Evolutionary conservation across 108 stramenopile genomes (phyloP).

Genomic region (Schizochytrium sp.): DNA sequence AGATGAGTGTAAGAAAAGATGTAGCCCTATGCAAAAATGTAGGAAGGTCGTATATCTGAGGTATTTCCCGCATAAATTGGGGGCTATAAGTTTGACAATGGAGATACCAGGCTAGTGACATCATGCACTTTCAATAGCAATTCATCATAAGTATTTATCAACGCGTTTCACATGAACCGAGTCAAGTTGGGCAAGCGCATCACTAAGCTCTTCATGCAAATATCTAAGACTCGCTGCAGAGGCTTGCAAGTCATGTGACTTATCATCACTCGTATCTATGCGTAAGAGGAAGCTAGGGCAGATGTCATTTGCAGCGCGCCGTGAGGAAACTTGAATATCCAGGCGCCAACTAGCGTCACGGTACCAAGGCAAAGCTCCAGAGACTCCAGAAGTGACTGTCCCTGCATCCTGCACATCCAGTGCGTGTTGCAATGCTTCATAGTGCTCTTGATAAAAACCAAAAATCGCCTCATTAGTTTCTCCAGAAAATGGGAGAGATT

Average conservation of each 20-base stretch:
- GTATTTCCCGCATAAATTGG: no score
- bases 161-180: slow-evolving; percentile 18
- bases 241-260: neutral
- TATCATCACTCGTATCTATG: neutral
- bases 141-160: neutral
- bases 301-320: neutral
- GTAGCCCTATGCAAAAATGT: no score
- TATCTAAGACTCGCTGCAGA: neutral
- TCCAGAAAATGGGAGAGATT: neutral
- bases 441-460: neutral
- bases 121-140: no score
- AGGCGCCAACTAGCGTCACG: neutral
- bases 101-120: no score
- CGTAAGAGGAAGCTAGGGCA: neutral
- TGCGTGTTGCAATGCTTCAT: neutral
- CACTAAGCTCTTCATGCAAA: neutral
- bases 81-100: no score
- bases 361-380: neutral
- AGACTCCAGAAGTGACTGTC: neutral
- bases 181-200: slow-evolving; percentile 11
- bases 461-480: neutral
- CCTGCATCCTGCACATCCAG: neutral
- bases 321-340: neutral
- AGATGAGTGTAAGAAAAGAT: no score
- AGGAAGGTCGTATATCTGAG: no score